A percentile compares a stretch with the other conserved stretches of the same genome.
phyloP scores from a whole-genome alignment of 108 stramenopile species.

The Skeletonema menzelii region DNA sequence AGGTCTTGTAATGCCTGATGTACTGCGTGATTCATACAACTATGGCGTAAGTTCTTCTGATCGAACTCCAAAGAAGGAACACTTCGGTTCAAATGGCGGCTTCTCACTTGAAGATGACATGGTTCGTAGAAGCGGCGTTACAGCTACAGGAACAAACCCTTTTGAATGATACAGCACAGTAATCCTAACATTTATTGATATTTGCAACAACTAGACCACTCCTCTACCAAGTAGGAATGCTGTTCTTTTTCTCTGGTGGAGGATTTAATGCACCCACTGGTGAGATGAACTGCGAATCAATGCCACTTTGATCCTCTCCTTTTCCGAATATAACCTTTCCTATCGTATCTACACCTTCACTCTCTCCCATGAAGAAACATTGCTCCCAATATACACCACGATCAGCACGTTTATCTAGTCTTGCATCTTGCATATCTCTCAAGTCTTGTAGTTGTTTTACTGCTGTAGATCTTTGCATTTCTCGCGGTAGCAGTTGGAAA shows the following conservation, averaged over 20 bases:
- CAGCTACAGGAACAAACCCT: slow-evolving; percentile 1
- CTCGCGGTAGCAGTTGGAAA: slow-evolving; percentile 2
- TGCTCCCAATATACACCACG: not conserved
- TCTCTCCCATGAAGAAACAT: slow-evolving; percentile 1
- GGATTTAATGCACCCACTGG: slow-evolving; percentile 4
- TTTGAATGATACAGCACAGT: not conserved
- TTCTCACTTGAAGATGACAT: not conserved
- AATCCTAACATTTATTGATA: not conserved
- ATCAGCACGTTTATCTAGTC: slow-evolving; percentile 1
- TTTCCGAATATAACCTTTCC: not conserved
- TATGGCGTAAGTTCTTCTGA: not conserved
- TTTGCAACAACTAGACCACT: no score
- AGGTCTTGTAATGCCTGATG: slow-evolving; percentile 1
- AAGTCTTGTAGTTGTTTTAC: slow-evolving; percentile 1
- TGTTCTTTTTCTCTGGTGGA: slow-evolving; percentile 3
- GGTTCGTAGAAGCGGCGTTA: not conserved
- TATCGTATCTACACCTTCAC: not conserved
- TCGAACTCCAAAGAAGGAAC: not conserved
- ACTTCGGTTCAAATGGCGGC: not conserved
- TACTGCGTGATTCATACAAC: slow-evolving; percentile 1
- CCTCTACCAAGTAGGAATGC: slow-evolving; percentile 2
- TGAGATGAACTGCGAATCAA: slow-evolving; percentile 8
- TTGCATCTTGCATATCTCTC: not conserved
- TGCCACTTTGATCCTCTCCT: not conserved
- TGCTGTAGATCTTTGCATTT: not conserved